Evolutionary conservation across 2,329 filamentous ascomycete species (phyloP).

Genomic region (Colletotrichum tropicale): DNA sequence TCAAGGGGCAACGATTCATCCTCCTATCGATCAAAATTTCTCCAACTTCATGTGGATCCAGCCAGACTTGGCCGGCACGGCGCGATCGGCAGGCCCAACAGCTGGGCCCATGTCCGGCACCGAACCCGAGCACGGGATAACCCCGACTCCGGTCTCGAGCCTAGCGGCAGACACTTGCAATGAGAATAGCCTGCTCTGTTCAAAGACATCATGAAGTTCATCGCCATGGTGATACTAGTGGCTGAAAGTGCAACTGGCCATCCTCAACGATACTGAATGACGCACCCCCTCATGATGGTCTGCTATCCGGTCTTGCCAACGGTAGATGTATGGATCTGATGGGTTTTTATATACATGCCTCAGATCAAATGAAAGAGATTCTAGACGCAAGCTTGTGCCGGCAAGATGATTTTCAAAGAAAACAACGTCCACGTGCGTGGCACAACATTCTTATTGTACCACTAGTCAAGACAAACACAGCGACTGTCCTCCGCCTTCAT

Average conservation of each 20-base stretch:
- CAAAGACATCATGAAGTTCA: neutral
- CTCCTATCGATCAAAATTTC: neutral
- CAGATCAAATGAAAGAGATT: neutral
- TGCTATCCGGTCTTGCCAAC: neutral
- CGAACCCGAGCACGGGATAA: neutral
- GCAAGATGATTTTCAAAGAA: neutral
- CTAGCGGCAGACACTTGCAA: neutral
- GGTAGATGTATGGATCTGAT: neutral
- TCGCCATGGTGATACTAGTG: neutral
- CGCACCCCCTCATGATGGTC: neutral
- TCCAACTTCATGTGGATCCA: neutral
- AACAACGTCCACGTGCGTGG: neutral
- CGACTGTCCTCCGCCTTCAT: neutral
- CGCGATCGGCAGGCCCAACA: neutral
- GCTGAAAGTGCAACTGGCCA: neutral
- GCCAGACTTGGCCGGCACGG: neutral
- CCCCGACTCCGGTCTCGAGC: neutral
- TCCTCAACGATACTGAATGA: neutral
- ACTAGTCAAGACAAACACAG: neutral
- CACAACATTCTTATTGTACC: neutral
- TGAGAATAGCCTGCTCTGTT: neutral
- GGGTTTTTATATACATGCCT: neutral
- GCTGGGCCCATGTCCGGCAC: neutral
- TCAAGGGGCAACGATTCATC: neutral
- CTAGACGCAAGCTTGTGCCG: neutral